phyloP scores from a whole-genome alignment of 352 stramenopile genomes.

The Globisporangium barbulae region DNA sequence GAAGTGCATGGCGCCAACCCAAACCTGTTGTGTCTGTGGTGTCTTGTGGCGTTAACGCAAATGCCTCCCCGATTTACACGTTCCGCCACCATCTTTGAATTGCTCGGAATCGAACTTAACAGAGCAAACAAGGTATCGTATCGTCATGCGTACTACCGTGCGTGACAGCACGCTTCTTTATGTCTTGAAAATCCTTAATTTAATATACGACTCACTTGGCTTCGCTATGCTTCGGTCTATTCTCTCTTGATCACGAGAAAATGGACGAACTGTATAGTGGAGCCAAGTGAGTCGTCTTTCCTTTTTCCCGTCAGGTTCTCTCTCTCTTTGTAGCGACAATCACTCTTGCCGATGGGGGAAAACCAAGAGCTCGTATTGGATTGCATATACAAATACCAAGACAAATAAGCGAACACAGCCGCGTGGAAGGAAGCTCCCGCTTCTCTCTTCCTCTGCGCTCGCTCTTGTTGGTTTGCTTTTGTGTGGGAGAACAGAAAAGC shows the following conservation, averaged over 20 bases:
- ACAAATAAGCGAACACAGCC: background rate
- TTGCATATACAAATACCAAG: background rate
- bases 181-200: too few relatives aligned
- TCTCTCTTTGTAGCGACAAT: background rate
- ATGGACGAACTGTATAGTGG: too few relatives aligned
- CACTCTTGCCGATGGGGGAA: too few relatives aligned
- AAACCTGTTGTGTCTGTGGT: background rate
- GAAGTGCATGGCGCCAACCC: background rate
- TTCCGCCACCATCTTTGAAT: conserved; percentile 5
- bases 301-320: background rate
- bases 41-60: conserved; percentile 5
- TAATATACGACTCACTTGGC: too few relatives aligned
- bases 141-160: background rate
- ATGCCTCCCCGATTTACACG: background rate
- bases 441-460: background rate
- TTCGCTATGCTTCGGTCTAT: too few relatives aligned
- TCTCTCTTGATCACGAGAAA: too few relatives aligned
- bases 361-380: background rate
- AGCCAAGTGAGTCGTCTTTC: background rate
- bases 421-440: background rate
- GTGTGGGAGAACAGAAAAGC: conserved; percentile 16
- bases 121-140: background rate
- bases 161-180: background rate
- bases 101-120: background rate
- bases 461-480: background rate